These are phyloP conservation scores for Psilocybe cyanescens DNA, from an alignment of 768 basidiomycete genomes.

Conservation along the genomic window DNA sequence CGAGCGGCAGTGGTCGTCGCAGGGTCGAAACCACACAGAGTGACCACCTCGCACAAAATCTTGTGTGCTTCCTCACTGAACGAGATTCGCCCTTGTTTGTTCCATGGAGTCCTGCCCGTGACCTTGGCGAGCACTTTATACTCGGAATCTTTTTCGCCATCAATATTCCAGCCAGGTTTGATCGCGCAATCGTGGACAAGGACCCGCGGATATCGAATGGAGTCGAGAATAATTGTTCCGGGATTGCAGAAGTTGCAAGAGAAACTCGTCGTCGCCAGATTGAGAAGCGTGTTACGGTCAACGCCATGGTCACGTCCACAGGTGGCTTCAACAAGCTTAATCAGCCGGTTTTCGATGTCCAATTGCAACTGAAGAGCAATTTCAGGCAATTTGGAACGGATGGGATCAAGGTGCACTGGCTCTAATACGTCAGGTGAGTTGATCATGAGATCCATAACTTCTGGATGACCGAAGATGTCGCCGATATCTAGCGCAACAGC, in stretches of 20 bases:
- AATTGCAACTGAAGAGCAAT: neutral
- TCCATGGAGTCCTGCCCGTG: neutral
- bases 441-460: neutral
- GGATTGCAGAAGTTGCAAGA: neutral
- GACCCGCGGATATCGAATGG: neutral
- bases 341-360: neutral
- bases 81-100: neutral
- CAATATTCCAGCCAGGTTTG: neutral
- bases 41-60: neutral
- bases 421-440: neutral
- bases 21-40: neutral
- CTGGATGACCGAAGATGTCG: neutral
- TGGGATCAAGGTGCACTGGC: neutral
- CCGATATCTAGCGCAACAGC: neutral
- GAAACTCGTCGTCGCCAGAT: neutral
- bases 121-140: neutral
- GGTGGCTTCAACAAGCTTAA: neutral
- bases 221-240: neutral
- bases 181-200: neutral
- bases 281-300: neutral
- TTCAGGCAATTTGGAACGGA: neutral
- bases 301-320: neutral
- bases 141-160: neutral
- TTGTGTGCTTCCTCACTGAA: neutral
- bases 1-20: neutral